Evolutionary conservation across 352 stramenopile species (phyloP).

Genomic region (Globisporangium echinulatum): DNA sequence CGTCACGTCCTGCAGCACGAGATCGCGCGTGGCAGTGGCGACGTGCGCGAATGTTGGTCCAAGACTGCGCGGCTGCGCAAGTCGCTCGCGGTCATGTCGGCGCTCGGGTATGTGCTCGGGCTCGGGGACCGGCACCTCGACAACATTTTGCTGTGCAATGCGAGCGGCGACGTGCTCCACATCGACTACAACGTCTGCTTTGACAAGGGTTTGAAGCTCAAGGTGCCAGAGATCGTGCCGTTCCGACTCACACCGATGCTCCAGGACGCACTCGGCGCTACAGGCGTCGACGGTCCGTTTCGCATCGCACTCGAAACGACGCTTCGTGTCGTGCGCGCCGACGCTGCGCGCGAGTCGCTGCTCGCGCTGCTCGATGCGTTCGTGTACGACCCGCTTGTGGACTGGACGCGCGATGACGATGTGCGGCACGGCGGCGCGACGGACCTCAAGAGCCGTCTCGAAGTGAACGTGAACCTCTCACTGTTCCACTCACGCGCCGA

Average conservation of each 20-base stretch:
- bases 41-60: conserved; percentile 57
- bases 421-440: conserved; percentile 20
- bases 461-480: conserved; percentile 84
- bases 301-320: conserved; percentile 66
- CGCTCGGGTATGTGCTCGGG: conserved; percentile 85
- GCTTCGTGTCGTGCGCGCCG: conserved; percentile 57
- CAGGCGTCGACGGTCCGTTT: conserved; percentile 69
- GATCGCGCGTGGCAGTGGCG: conserved; percentile 38
- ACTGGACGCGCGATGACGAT: conserved; percentile 58
- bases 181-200: conserved; percentile 94
- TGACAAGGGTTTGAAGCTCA: conserved; percentile 81
- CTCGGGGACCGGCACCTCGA: conserved; percentile 89
- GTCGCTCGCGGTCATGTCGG: conserved; percentile 82
- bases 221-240: conserved; percentile 87
- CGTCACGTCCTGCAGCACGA: conserved; percentile 65
- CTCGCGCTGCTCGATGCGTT: conserved; percentile 79
- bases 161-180: conserved; percentile 82
- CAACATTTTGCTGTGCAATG: conserved; percentile 85
- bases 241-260: conserved; percentile 87
- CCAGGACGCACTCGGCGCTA: conserved; percentile 65
- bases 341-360: conserved; percentile 58
- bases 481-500: conserved; percentile 75
- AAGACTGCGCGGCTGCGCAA: conserved; percentile 58
- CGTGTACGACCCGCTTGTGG: conserved; percentile 77
- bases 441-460: conserved; percentile 62